A percentile compares a stretch with the other conserved stretches of the same genome.
These are phyloP conservation scores for Durio zibethinus DNA, from an alignment of 345 rosid genomes.

Conservation along the genomic window DNA sequence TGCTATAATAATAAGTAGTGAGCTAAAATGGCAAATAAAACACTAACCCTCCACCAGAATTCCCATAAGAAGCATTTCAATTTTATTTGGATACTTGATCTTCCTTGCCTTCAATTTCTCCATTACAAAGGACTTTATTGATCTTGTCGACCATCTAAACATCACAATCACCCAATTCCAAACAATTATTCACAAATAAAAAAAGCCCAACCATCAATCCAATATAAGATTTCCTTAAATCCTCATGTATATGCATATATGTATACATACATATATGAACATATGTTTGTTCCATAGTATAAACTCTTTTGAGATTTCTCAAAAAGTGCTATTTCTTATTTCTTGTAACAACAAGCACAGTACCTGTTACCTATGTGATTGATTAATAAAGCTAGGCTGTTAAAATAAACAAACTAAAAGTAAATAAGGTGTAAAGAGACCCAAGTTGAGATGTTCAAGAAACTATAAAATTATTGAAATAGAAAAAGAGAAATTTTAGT, in stretches of 20 bases:
- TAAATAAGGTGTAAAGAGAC: background rate
- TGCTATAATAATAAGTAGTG: background rate
- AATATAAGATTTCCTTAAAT: background rate
- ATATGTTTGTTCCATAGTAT: background rate
- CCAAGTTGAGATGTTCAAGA: background rate
- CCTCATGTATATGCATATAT: background rate
- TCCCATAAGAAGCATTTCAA: slow-evolving; percentile 87
- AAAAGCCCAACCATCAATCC: too few relatives aligned
- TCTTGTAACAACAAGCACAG: slow-evolving; percentile 40
- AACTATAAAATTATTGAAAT: background rate
- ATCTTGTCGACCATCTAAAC: slow-evolving; percentile 89
- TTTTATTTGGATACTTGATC: slow-evolving; percentile 74
- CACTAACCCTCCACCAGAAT: slow-evolving; percentile 91
- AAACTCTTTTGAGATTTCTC: slow-evolving; percentile 59
- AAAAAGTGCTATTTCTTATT: slow-evolving; percentile 38
- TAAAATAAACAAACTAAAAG: background rate
- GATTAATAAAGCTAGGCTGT: background rate
- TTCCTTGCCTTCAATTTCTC: slow-evolving; percentile 90
- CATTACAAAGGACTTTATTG: slow-evolving; percentile 74
- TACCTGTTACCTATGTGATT: background rate
- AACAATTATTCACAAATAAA: background rate
- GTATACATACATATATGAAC: background rate
- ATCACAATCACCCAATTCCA: slow-evolving; percentile 10
- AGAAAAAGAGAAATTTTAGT: background rate
- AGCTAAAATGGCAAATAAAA: background rate